A percentile compares a stretch with the other conserved stretches of the same genome.
These are phyloP conservation scores for Boletus calvinii DNA, from an alignment of 1,284 basidiomycete species.

Conservation along the genomic window DNA sequence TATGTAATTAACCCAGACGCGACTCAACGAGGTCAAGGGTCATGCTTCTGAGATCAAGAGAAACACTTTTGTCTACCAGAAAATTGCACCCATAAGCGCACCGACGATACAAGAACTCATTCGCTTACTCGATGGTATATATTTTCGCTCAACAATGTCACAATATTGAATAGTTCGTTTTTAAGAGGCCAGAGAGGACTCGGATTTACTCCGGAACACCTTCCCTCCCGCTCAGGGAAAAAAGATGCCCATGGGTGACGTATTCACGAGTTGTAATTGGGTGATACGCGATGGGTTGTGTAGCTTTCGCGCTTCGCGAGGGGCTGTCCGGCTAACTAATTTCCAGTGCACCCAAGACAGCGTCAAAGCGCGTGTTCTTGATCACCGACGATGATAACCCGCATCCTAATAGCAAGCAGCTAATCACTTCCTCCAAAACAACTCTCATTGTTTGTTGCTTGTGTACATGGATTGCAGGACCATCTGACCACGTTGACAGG, in stretches of 20 bases:
- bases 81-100: slow-evolving; percentile 76
- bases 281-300: slow-evolving; percentile 81
- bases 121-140: slow-evolving; percentile 66
- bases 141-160: not conserved
- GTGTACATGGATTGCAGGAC: not conserved
- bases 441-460: slow-evolving; percentile 56
- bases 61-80: slow-evolving; percentile 74
- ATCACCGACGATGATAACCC: slow-evolving; percentile 88
- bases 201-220: slow-evolving; percentile 49
- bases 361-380: slow-evolving; percentile 88
- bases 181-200: slow-evolving; percentile 58
- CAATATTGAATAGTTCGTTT: slow-evolving; percentile 8
- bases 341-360: slow-evolving; percentile 76
- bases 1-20: slow-evolving; percentile 44
- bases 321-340: not conserved
- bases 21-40: slow-evolving; percentile 48
- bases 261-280: slow-evolving; percentile 86
- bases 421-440: slow-evolving; percentile 65
- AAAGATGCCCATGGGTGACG: slow-evolving; percentile 73
- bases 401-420: slow-evolving; percentile 50
- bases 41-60: slow-evolving; percentile 72
- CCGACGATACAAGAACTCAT: slow-evolving; percentile 76
- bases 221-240: slow-evolving; percentile 61
- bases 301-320: not conserved
- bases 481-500: slow-evolving; percentile 46